phyloP scores from a whole-genome alignment of 768 basidiomycete species.

The Multifurca ochricompacta region DNA sequence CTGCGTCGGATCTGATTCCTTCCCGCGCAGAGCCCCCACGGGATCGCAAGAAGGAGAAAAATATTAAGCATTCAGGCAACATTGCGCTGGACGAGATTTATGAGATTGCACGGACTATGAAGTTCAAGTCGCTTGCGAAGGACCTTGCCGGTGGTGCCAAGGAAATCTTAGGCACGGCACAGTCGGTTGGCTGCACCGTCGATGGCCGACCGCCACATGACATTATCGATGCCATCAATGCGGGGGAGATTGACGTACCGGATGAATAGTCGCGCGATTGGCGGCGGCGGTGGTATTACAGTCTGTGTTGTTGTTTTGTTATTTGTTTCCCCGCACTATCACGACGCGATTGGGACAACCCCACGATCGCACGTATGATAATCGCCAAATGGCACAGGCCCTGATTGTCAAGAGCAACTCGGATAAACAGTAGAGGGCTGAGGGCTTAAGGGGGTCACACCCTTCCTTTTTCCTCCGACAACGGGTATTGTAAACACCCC shows the following conservation, averaged over 20 bases:
- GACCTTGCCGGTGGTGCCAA: conserved; percentile 82
- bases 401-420: too few species aligned
- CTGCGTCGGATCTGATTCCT: not conserved
- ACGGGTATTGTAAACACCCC: too few species aligned
- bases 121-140: conserved; percentile 88
- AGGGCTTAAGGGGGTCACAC: too few species aligned
- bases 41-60: conserved; percentile 99
- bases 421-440: too few species aligned
- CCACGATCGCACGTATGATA: not conserved
- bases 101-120: conserved; percentile 96
- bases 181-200: conserved; percentile 94
- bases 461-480: too few species aligned
- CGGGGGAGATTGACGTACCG: conserved; percentile 79
- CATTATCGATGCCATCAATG: conserved; percentile 79
- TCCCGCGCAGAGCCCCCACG: conserved; percentile 78
- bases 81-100: conserved; percentile 88
- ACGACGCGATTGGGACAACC: conserved; percentile 7
- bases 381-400: too few species aligned
- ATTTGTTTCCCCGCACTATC: conserved; percentile 5
- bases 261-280: conserved; percentile 51
- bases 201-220: conserved; percentile 92
- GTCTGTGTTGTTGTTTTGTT: conserved; percentile 14
- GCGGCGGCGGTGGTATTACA: not conserved
- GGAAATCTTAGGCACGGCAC: conserved; percentile 97
- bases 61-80: conserved; percentile 98